phyloP scores from a whole-genome alignment of 2,329 filamentous ascomycete genomes.

The Fusarium armeniacum region DNA sequence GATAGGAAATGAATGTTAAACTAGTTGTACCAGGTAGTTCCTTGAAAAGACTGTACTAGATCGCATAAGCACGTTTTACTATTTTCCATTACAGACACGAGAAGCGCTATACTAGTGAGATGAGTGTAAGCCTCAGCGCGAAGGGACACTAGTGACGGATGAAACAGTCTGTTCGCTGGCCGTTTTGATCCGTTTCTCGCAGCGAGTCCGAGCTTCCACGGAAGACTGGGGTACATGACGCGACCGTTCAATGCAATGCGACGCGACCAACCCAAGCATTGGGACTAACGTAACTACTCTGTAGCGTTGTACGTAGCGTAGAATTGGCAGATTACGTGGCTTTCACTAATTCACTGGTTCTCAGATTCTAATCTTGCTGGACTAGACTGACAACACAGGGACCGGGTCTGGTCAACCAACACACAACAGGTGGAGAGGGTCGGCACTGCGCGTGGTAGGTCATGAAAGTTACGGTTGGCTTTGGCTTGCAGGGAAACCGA shows the following conservation, averaged over 20 bases:
- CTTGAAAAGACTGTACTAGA: not conserved
- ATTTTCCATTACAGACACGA: not conserved
- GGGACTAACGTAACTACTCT: not conserved
- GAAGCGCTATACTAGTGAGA: not conserved
- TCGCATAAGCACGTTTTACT: not conserved
- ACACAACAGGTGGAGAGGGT: not conserved
- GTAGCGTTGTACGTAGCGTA: too few species aligned
- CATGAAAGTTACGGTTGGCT: not conserved
- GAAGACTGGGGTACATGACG: slow-evolving; percentile 10
- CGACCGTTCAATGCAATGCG: slow-evolving; percentile 9
- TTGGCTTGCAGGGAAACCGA: slow-evolving; percentile 11
- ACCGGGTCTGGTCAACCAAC: slow-evolving; percentile 10
- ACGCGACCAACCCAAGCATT: not conserved
- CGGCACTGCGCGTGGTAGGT: not conserved
- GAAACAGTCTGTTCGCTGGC: not conserved
- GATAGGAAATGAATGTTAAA: not conserved
- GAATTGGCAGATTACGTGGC: slow-evolving; percentile 8
- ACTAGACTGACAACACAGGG: not conserved
- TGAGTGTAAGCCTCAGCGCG: not conserved
- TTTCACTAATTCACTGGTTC: not conserved
- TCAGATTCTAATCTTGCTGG: not conserved
- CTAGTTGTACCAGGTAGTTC: not conserved
- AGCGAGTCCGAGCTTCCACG: not conserved
- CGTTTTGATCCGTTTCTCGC: not conserved
- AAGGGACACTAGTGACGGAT: not conserved